Percentiles rank a stretch among this genome's conserved stretches.
Evolutionary conservation across 768 basidiomycete species (phyloP).

Genomic region (Tulasnella sp.): DNA sequence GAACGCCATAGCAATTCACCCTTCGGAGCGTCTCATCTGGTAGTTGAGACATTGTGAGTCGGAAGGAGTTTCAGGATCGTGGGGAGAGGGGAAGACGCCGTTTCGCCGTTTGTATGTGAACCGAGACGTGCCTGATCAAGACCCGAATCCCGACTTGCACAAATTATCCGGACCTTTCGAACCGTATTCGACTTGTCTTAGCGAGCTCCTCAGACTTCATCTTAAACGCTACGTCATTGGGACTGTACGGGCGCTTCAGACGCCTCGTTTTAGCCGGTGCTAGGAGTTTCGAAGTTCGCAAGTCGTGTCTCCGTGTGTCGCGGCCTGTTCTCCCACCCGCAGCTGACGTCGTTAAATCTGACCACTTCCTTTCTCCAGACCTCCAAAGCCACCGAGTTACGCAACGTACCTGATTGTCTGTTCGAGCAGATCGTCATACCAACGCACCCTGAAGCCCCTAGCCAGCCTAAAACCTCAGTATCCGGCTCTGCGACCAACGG

Average conservation of each 20-base stretch:
- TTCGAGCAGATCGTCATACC: not conserved
- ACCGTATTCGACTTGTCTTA: not conserved
- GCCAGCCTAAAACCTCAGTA: not conserved
- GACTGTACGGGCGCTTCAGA: too few relatives aligned
- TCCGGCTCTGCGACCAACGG: not conserved
- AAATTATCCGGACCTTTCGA: not conserved
- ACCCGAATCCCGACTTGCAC: not conserved
- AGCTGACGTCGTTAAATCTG: too few relatives aligned
- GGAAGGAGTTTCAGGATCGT: not conserved
- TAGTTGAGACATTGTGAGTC: slow-evolving; percentile 39
- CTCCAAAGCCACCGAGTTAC: not conserved
- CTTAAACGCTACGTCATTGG: not conserved
- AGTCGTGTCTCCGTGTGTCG: too few relatives aligned
- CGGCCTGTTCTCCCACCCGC: too few relatives aligned
- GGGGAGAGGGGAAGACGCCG: not conserved
- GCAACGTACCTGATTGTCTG: not conserved
- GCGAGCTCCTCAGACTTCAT: not conserved
- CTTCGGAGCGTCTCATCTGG: slow-evolving; percentile 76
- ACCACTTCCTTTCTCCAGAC: not conserved
- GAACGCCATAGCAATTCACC: slow-evolving; percentile 36
- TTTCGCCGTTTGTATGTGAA: not conserved
- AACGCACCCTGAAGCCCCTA: not conserved
- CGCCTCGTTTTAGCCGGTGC: too few relatives aligned
- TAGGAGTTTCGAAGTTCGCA: too few relatives aligned
- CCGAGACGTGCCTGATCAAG: not conserved